Conservation (phyloP, 345 rosid species). For the Eucalyptus coolabah region DNA sequence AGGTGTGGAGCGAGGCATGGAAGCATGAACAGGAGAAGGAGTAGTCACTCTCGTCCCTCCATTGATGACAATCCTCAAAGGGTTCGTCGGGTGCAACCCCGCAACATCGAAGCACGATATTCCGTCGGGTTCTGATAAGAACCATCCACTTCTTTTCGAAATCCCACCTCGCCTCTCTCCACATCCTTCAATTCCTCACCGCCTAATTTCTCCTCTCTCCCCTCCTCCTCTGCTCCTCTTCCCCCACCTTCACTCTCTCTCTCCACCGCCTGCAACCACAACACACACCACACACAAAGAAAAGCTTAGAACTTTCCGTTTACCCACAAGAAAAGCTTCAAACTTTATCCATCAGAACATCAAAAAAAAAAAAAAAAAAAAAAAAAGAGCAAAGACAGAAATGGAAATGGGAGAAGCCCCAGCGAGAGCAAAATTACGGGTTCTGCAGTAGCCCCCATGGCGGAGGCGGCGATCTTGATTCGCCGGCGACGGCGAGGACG, state of each 20-base stretch:
- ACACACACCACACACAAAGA: neutral
- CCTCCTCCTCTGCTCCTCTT: neutral
- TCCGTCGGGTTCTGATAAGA: neutral
- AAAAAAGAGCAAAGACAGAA: neutral
- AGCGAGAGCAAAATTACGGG: neutral
- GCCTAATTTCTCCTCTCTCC: conserved; percentile 1
- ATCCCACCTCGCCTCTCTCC: conserved; percentile 37
- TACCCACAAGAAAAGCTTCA: neutral
- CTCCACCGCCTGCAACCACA: conserved; percentile 5
- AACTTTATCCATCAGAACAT: neutral
- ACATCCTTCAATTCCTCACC: conserved; percentile 24
- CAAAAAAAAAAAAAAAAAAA: neutral
- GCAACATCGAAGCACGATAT: conserved; percentile 44
- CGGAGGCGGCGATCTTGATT: neutral
- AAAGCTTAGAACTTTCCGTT: neutral
- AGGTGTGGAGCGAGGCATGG: neutral
- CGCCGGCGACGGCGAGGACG: conserved; percentile 10
- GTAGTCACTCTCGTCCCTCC: conserved; percentile 33
- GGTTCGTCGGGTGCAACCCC: conserved; percentile 67
- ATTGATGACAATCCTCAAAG: conserved; percentile 55
- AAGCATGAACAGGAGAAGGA: conserved; percentile 15
- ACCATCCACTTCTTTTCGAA: conserved; percentile 6
- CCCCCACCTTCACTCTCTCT: conserved; percentile 17
- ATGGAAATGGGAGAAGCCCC: neutral
- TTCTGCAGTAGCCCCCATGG: neutral